Evolutionary conservation across 2,329 filamentous ascomycete genomes (phyloP).

Genomic region (Sodiomyces alkalinus): DNA sequence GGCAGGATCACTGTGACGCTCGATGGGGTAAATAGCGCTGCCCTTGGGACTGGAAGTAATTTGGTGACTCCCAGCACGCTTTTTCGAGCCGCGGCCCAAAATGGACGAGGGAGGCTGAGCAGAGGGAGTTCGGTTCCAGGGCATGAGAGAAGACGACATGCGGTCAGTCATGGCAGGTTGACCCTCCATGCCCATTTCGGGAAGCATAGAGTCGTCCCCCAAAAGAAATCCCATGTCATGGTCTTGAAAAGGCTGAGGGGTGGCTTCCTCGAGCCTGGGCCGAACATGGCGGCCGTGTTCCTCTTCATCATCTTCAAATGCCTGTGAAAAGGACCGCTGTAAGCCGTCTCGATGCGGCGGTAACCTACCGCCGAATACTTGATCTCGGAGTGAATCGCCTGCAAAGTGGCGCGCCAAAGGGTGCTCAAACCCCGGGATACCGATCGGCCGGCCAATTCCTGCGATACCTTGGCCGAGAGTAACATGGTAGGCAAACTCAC

Average conservation of each 20-base stretch:
- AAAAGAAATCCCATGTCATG: slow-evolving; percentile 16
- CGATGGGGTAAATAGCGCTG: slow-evolving; percentile 24
- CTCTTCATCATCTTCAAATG: slow-evolving; percentile 22
- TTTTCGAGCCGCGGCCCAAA: slow-evolving; percentile 1
- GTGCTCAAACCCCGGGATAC: slow-evolving; percentile 17
- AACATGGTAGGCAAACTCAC: slow-evolving; percentile 22
- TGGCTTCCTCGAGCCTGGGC: slow-evolving; percentile 15
- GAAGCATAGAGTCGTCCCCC: slow-evolving; percentile 21
- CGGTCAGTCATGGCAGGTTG: slow-evolving; percentile 52
- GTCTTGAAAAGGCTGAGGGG: slow-evolving; percentile 2
- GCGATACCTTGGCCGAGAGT: slow-evolving; percentile 23
- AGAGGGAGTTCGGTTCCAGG: slow-evolving; percentile 29
- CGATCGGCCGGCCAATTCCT: slow-evolving; percentile 18
- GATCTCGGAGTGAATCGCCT: slow-evolving; percentile 25
- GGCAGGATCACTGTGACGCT: slow-evolving; percentile 29
- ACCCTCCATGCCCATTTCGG: slow-evolving; percentile 56
- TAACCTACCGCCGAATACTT: slow-evolving; percentile 20
- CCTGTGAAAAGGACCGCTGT: slow-evolving; percentile 14
- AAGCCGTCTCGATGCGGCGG: no score
- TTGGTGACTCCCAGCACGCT: slow-evolving; percentile 7
- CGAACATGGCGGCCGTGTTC: slow-evolving; percentile 21
- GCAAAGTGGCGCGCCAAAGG: slow-evolving; percentile 31
- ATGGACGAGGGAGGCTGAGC: slow-evolving; percentile 6
- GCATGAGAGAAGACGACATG: slow-evolving; percentile 34
- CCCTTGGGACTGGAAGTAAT: slow-evolving; percentile 21